phyloP scores from a whole-genome alignment of 2,329 filamentous ascomycete species.

The Colletotrichum cuscutae region DNA sequence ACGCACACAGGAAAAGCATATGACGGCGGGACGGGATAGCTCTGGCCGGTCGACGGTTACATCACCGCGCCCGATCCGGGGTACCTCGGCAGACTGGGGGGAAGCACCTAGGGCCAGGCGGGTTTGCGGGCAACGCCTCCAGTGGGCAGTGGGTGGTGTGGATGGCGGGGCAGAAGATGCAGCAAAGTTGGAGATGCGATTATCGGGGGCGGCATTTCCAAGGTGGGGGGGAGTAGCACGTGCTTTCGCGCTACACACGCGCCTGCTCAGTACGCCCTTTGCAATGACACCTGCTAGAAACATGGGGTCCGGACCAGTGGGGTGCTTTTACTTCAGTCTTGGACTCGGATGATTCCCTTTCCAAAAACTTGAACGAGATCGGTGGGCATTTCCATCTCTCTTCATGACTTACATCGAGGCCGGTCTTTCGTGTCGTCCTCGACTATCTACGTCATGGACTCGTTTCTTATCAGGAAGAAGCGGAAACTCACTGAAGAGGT shows the following conservation, averaged over 20 bases:
- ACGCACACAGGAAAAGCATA: slow-evolving; percentile 10
- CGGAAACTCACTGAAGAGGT: slow-evolving; percentile 51
- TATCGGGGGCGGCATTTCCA: neutral
- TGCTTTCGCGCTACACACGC: slow-evolving; percentile 23
- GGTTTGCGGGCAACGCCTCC: neutral
- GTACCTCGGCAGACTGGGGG: slow-evolving; percentile 33
- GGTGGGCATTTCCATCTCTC: no score
- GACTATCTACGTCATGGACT: slow-evolving; percentile 59
- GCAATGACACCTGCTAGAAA: neutral
- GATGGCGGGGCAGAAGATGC: slow-evolving; percentile 9
- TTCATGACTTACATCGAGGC: neutral
- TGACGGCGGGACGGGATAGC: slow-evolving; percentile 28
- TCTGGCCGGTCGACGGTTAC: slow-evolving; percentile 28
- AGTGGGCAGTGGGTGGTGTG: neutral
- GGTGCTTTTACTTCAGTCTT: neutral
- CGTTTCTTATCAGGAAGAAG: slow-evolving; percentile 66
- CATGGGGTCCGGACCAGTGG: neutral
- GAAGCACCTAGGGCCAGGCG: neutral
- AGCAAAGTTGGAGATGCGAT: slow-evolving; percentile 15
- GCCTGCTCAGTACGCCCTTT: slow-evolving; percentile 9
- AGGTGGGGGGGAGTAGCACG: neutral
- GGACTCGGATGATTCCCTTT: neutral
- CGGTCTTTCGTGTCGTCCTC: neutral
- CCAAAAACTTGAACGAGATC: neutral
- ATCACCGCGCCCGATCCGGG: slow-evolving; percentile 29